Percentiles rank a stretch among this genome's conserved stretches.
Evolutionary conservation across 768 basidiomycete species (phyloP).

Genomic region (Porpolomopsis calyptriformis): DNA sequence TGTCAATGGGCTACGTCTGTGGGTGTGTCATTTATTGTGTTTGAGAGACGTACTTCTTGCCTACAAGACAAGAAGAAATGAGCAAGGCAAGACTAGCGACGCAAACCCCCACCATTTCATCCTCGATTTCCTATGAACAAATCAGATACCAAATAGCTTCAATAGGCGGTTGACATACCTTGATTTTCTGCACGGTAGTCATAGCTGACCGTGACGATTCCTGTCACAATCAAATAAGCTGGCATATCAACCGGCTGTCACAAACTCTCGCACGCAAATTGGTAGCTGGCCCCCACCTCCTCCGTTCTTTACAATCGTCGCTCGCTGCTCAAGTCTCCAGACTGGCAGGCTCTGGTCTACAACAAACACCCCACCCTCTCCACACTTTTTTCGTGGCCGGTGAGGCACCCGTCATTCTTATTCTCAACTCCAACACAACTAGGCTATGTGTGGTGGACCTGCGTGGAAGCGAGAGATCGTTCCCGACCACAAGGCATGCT

Average conservation of each 20-base stretch:
- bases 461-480: slow-evolving; percentile 97
- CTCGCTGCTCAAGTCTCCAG: slow-evolving; percentile 27
- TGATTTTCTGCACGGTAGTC: slow-evolving; percentile 89
- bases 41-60: slow-evolving; percentile 59
- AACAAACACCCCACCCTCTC: slow-evolving; percentile 11
- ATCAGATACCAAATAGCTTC: slow-evolving; percentile 10
- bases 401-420: slow-evolving; percentile 14
- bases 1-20: slow-evolving; percentile 25
- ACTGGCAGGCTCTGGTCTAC: slow-evolving; percentile 41
- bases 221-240: background rate
- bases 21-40: background rate
- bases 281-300: background rate
- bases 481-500: slow-evolving; percentile 87
- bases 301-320: slow-evolving; percentile 13
- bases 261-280: too few relatives aligned
- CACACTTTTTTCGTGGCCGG: slow-evolving; percentile 15
- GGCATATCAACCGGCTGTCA: background rate
- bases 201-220: slow-evolving; percentile 30
- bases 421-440: slow-evolving; percentile 5
- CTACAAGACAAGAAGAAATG: slow-evolving; percentile 30
- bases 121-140: slow-evolving; percentile 72
- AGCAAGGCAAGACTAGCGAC: slow-evolving; percentile 5
- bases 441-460: slow-evolving; percentile 57
- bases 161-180: slow-evolving; percentile 33
- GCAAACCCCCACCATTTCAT: slow-evolving; percentile 74